Evolutionary conservation across 495 filamentous ascomycete species (phyloP).

Genomic region (Neurospora sp.): DNA sequence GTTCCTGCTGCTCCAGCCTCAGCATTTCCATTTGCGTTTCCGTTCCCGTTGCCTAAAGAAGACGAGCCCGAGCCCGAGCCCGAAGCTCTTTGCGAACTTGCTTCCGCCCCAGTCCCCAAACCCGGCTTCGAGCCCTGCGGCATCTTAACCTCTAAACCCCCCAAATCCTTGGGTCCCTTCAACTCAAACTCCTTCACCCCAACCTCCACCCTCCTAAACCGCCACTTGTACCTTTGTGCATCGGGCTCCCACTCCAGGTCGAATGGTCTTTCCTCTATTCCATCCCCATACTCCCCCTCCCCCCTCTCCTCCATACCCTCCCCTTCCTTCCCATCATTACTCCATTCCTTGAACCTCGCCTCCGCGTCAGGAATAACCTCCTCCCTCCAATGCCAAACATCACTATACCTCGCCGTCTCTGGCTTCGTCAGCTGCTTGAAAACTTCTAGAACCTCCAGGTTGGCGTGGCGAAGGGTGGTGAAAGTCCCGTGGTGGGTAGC

Average conservation of each 20-base stretch:
- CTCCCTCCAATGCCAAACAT: background rate
- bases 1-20: too few species aligned
- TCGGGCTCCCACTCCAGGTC: constrained; percentile 5
- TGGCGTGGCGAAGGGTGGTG: constrained; percentile 7
- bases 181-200: constrained; percentile 4
- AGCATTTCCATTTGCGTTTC: too few species aligned
- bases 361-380: background rate
- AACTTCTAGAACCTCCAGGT: background rate
- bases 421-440: constrained; percentile 4
- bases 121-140: too few species aligned
- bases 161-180: constrained; percentile 10
- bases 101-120: too few species aligned
- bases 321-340: background rate
- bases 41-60: too few species aligned
- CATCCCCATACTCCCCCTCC: background rate
- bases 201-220: constrained; percentile 10
- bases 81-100: too few species aligned
- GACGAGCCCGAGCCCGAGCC: too few species aligned
- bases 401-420: background rate
- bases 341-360: background rate
- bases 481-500: constrained; percentile 1
- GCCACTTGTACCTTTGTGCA: constrained; percentile 1
- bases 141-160: constrained; percentile 10
- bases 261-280: background rate
- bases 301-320: too few species aligned